A percentile compares a stretch with the other conserved stretches of the same genome.
Evolutionary conservation across 2,329 filamentous ascomycete genomes (phyloP).

Genomic region (Cercospora citrullina): DNA sequence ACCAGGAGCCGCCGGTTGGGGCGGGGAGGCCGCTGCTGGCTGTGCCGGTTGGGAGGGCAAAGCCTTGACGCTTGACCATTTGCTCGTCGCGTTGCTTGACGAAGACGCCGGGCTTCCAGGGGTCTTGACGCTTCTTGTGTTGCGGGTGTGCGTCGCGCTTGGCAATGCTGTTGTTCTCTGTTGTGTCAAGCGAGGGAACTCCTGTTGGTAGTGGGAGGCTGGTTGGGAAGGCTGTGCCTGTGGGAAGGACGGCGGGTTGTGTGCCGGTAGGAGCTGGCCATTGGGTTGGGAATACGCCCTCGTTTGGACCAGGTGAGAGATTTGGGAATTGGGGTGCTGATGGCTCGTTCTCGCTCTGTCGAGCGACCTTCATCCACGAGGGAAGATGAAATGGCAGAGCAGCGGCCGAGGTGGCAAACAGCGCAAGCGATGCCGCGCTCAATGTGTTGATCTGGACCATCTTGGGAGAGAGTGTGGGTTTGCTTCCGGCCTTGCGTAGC

Average conservation of each 20-base stretch:
- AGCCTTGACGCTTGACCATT: background rate
- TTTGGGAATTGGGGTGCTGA: background rate
- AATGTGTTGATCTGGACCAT: conserved; percentile 19
- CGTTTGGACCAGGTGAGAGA: background rate
- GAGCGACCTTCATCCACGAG: background rate
- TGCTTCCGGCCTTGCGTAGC: conserved; percentile 3
- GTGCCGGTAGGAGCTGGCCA: background rate
- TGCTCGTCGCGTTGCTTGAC: background rate
- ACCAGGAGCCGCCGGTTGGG: conserved; percentile 2
- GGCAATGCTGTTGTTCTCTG: background rate
- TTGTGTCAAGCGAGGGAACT: background rate
- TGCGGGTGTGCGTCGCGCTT: background rate
- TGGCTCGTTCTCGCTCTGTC: background rate
- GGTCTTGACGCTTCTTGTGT: background rate
- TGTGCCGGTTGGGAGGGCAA: conserved; percentile 4
- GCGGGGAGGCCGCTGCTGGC: conserved; percentile 1
- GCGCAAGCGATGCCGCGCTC: conserved; percentile 11
- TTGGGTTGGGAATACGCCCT: conserved; percentile 6
- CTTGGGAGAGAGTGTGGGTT: background rate
- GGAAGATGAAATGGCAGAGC: conserved; percentile 8
- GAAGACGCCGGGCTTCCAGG: conserved; percentile 1
- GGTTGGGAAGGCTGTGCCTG: background rate
- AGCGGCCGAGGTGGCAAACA: conserved; percentile 9
- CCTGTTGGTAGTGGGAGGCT: background rate
- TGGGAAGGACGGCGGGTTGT: background rate